A percentile compares a stretch with the other conserved stretches of the same genome.
These are phyloP conservation scores for Candida schatavii DNA, from an alignment of 805 yeast species.

Conservation along the genomic window DNA sequence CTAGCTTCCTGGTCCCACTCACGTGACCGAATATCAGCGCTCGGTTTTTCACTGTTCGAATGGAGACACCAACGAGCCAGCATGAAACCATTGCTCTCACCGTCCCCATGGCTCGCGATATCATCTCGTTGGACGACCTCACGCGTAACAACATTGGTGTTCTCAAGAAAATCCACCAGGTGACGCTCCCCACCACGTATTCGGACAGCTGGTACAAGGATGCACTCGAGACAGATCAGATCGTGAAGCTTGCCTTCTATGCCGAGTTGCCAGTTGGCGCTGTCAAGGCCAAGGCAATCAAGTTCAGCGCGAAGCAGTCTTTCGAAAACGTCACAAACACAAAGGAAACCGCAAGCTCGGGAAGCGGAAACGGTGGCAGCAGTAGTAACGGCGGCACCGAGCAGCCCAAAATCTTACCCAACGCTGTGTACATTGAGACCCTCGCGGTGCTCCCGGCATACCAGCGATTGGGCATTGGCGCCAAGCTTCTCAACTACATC, in stretches of 20 bases:
- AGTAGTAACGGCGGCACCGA: neutral
- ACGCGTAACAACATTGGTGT: conserved; percentile 60
- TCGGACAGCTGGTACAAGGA: conserved; percentile 51
- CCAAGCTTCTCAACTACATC: conserved; percentile 52
- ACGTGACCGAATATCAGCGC: too few relatives aligned
- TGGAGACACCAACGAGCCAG: too few relatives aligned
- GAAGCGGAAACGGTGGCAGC: too few relatives aligned
- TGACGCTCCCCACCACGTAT: conserved; percentile 50
- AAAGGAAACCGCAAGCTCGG: conserved; percentile 4
- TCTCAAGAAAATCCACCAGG: conserved; percentile 53
- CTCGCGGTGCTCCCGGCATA: conserved; percentile 68
- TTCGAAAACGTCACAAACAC: conserved; percentile 3
- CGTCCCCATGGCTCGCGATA: conserved; percentile 35
- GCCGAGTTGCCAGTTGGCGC: conserved; percentile 83
- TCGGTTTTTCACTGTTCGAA: too few relatives aligned
- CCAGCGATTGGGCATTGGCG: conserved; percentile 60
- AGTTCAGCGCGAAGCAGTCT: conserved; percentile 12
- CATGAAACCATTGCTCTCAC: too few relatives aligned
- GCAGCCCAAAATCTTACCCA: conserved; percentile 36
- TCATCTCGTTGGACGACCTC: conserved; percentile 53
- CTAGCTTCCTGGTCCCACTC: too few relatives aligned
- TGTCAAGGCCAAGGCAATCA: conserved; percentile 53
- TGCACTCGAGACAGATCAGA: conserved; percentile 45
- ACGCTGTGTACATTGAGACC: conserved; percentile 60
- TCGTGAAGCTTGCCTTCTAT: conserved; percentile 60